phyloP scores from a whole-genome alignment of 2,329 filamentous ascomycete genomes.

The Proliferodiscus dingleyae region DNA sequence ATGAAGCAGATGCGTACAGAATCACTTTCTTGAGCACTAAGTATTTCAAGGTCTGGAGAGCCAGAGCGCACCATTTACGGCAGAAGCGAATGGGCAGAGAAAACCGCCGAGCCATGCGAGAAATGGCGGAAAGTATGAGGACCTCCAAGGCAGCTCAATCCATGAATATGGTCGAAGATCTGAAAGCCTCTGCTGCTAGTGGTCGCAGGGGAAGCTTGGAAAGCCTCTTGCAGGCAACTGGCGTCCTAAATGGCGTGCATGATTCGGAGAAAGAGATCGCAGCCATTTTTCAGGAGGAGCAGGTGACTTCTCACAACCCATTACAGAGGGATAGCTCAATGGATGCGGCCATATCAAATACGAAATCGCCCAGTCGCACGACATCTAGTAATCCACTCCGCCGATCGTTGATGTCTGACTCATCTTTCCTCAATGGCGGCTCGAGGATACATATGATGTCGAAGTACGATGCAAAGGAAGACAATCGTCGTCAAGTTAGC shows the following conservation, averaged over 20 bases:
- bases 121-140: conserved; percentile 26
- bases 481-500: conserved; percentile 24
- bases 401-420: conserved; percentile 29
- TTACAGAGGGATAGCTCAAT: conserved; percentile 16
- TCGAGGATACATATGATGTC: conserved; percentile 28
- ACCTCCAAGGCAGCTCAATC: conserved; percentile 23
- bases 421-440: conserved; percentile 27
- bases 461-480: conserved; percentile 20
- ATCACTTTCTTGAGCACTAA: conserved; percentile 23
- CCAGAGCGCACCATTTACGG: conserved; percentile 20
- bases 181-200: conserved; percentile 22
- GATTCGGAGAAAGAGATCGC: conserved; percentile 16
- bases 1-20: too few species aligned
- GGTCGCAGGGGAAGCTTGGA: conserved; percentile 22
- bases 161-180: conserved; percentile 29
- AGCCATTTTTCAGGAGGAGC: conserved; percentile 17
- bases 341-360: conserved; percentile 13
- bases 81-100: conserved; percentile 27
- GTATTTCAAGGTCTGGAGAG: conserved; percentile 28
- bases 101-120: conserved; percentile 24
- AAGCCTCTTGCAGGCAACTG: conserved; percentile 24
- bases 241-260: conserved; percentile 25
- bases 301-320: conserved; percentile 14
- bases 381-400: conserved; percentile 24
- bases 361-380: conserved; percentile 19